A percentile compares a stretch with the other conserved stretches of the same genome.
phyloP scores from a whole-genome alignment of 306 rosid species.

The Vigna radiata region DNA sequence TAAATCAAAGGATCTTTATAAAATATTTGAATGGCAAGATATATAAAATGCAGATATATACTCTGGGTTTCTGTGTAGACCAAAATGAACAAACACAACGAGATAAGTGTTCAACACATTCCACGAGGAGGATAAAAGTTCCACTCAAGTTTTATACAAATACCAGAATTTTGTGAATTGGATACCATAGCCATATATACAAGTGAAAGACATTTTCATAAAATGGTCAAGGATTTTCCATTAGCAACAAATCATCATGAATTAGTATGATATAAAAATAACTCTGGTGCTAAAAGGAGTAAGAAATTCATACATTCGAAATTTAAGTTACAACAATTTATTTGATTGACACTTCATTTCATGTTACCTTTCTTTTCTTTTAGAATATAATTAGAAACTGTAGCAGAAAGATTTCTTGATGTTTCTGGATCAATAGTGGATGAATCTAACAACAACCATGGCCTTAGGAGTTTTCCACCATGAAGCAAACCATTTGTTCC shows the following conservation, averaged over 20 bases:
- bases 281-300: conserved; percentile 31
- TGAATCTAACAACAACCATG: conserved; percentile 88
- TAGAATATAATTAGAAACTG: conserved; percentile 65
- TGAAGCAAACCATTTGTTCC: conserved; percentile 90
- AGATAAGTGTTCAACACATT: not conserved
- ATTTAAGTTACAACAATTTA: conserved; percentile 33
- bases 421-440: conserved; percentile 94
- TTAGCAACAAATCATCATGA: conserved; percentile 11
- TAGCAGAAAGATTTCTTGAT: conserved; percentile 75
- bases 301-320: conserved; percentile 1
- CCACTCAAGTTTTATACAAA: conserved; percentile 4
- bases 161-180: not conserved
- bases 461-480: conserved; percentile 71
- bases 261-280: conserved; percentile 9
- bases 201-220: conserved; percentile 13
- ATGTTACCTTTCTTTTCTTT: conserved; percentile 72
- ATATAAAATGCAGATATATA: conserved; percentile 3
- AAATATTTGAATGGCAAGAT: conserved; percentile 4
- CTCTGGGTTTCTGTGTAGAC: not conserved
- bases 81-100: not conserved
- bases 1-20: not conserved
- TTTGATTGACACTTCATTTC: conserved; percentile 33
- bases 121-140: not conserved
- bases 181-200: conserved; percentile 27
- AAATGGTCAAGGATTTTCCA: conserved; percentile 21